Base-by-base conservation (phyloP, 768 basidiomycete species). In the Tubosaeta brunneosetosa region DNA sequence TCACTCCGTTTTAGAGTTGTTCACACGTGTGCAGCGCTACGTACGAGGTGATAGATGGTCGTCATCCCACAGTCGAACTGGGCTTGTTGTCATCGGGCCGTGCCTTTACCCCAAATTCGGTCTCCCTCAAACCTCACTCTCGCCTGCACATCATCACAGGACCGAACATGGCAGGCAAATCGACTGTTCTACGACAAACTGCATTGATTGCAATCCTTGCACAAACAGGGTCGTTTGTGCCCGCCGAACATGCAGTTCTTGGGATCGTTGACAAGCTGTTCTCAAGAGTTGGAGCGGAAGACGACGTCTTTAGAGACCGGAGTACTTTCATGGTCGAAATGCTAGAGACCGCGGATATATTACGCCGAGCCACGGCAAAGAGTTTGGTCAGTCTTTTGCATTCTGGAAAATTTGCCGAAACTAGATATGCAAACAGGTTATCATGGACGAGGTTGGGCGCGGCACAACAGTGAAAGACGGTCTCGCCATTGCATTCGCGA, bases 251-350 rank as follows among this genome's bases (percentile, higher is more conserved):
- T 25, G 97, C 92, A 0, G 71, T 72, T 31, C 72, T 98, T 41
- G 94, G 97, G 10, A 77, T 97, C 16, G 85, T 95, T 9, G 95
- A 99, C 70, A 86, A 82, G 58, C 71, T 99, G 7, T 97, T 97
- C 68, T 92, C 91, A n/a, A 80, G 95, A 44, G 81, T 99, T 12
- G 97, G 95, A 0, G 95, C 97, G 2, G 87, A 90, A 65, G 95
- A 99, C 61, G 94, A 99, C 63, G 71, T 99, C 27, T 97, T 91
- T 69, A 81, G 89, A 49, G 94, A 97, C 65, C 74, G 91, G 53
- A 94, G 91, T 61, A 98, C 95, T 0, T 99, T 97, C 68, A 97
- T 97, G 92, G 88, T 94, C n/a, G 92, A 94, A 71, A 94, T 94
- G 91, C 75, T 91, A 31, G 95, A 97, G 71, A 92, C 94, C 1